A percentile compares a stretch with the other conserved stretches of the same genome.
Evolutionary conservation across 805 yeast genomes (phyloP).

Genomic region (Wickerhamiella azymoides): DNA sequence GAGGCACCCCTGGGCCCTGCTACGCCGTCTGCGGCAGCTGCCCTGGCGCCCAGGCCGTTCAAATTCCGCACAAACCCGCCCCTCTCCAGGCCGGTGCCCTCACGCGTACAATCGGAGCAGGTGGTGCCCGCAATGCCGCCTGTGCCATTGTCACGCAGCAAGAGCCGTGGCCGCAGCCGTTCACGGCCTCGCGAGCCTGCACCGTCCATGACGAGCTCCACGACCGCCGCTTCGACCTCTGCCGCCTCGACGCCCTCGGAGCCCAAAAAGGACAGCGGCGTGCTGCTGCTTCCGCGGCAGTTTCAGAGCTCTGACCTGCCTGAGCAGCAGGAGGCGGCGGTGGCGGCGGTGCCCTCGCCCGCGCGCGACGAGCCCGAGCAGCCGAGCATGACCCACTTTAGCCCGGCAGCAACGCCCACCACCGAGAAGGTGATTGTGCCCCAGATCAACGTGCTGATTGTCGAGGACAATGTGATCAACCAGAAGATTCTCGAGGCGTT

Average conservation of each 20-base stretch:
- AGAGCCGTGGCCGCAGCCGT: constrained; percentile 8
- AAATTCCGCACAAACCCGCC: constrained; percentile 7
- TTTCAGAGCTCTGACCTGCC: background rate
- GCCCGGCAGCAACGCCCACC: background rate
- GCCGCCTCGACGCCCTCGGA: background rate
- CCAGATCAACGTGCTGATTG: constrained; percentile 78
- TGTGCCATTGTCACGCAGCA: constrained; percentile 7
- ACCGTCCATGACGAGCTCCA: constrained; percentile 5
- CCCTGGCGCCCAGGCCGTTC: constrained; percentile 1
- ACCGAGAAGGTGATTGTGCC: constrained; percentile 49
- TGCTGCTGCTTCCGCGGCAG: constrained; percentile 15
- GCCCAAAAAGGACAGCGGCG: constrained; percentile 7
- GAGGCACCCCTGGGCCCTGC: background rate
- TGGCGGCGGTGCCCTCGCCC: background rate
- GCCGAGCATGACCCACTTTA: background rate
- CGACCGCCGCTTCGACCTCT: background rate
- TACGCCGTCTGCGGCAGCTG: constrained; percentile 1
- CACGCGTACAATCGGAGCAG: constrained; percentile 2
- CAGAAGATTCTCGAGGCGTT: constrained; percentile 84
- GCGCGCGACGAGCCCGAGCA: background rate
- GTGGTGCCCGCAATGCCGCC: background rate
- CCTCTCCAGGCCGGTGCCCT: background rate
- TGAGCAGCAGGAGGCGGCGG: background rate
- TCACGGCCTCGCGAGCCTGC: constrained; percentile 4
- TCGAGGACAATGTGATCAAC: constrained; percentile 91